Evolutionary conservation across 2,329 filamentous ascomycete species (phyloP), one percentile per base, ranked within the genome.

Genomic region (Colletotrichum spinosum): DNA sequence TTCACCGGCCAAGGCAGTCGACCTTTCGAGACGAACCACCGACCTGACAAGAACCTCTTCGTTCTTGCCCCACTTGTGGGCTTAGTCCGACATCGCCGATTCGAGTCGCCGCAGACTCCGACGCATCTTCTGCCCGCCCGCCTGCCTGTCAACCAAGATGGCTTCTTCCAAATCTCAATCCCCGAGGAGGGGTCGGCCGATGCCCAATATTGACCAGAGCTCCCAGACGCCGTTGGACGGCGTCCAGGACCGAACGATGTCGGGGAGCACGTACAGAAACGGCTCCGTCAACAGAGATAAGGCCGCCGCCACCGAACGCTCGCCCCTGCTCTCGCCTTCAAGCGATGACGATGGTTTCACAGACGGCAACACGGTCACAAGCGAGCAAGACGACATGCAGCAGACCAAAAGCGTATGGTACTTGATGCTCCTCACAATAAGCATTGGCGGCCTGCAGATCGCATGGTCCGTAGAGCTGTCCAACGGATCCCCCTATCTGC

Each of bases 391-490:
- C 42, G 65, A 69, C 33, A 53, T 70, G 59, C 85, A 93, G 72
- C 83, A 86, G 66, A 90, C 91, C 33, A 97, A 94, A 83, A 94
- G 92, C 77, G 82, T 90, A 50, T 93, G 90, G 89, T 97, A 97
- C 77, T 83, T 98, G 72, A 87, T 97, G 70, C 81, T 97, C 68
- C 81, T 98, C 77, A 97, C 95, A 7, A 83, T 97, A 67, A 90
- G 92, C 74, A 92, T 97, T 70, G 93, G 93, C 66, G 95, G 93
- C 33, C 82, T 98, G 68, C 95, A 98, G 79, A 92, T 98, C 70
- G 94, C 95, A 35, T 98, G 95, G 95, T 94, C 94, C 1, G 94
- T 97, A 46, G 95, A 98, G 78, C 84, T 97, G 46, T 97, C 94
- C 58, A 95, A 97, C 81, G 94, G 94, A 71, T 97, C 95, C 57